Conservation (phyloP, 345 rosid genomes). For the Raphanus raphanistrum region DNA sequence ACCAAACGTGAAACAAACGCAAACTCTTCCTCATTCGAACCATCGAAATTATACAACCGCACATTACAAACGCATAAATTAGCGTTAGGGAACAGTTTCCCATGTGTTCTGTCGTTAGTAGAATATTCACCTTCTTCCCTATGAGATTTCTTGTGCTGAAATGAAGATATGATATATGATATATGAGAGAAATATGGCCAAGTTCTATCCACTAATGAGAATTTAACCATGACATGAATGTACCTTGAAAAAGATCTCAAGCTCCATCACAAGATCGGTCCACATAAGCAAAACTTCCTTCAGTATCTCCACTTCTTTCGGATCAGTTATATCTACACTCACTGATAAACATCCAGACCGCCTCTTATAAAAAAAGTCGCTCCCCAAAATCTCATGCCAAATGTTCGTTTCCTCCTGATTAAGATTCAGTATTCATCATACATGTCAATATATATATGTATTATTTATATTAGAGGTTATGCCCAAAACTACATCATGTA, state of each 20-base stretch:
- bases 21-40: not conserved
- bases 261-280: not conserved
- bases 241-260: conserved; percentile 27
- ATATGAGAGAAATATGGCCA: not conserved
- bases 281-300: conserved; percentile 9
- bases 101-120: not conserved
- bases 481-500: not conserved
- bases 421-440: conserved; percentile 3
- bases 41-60: conserved; percentile 5
- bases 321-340: conserved; percentile 2
- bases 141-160: not conserved
- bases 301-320: conserved; percentile 19
- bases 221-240: not conserved
- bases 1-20: conserved; percentile 21
- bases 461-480: not conserved
- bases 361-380: too few species aligned
- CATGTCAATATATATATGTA: not conserved
- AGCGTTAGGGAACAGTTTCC: not conserved
- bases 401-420: conserved; percentile 5
- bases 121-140: conserved; percentile 5
- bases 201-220: not conserved
- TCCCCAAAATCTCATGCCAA: conserved; percentile 20
- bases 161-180: not conserved
- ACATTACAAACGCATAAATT: not conserved
- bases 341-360: conserved; percentile 8